Percentiles rank a stretch among this genome's conserved stretches.
Evolutionary conservation across 805 yeast species (phyloP).

Genomic region (Candida germanica): DNA sequence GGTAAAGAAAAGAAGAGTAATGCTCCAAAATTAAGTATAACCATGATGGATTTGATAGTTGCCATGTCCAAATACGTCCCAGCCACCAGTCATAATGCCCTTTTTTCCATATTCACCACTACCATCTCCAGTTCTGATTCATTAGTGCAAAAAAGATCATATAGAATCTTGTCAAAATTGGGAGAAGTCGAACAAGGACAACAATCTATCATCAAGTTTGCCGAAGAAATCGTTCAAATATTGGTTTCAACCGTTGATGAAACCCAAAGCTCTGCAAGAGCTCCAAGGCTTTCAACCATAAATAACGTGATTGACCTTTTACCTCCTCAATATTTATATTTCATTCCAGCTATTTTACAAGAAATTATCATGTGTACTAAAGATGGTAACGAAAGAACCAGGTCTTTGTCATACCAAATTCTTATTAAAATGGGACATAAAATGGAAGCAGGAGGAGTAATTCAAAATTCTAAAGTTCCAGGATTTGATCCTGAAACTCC

Average conservation of each 20-base stretch:
- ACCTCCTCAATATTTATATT: conserved; percentile 64
- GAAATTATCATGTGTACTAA: conserved; percentile 90
- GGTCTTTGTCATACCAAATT: conserved; percentile 74
- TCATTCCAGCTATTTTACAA: conserved; percentile 78
- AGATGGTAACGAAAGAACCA: conserved; percentile 87
- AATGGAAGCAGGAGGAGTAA: conserved; percentile 67
- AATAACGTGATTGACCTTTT: conserved; percentile 55
- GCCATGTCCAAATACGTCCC: conserved; percentile 86
- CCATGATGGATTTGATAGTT: conserved; percentile 89
- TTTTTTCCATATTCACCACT: conserved; percentile 72
- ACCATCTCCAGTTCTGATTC: conserved; percentile 59
- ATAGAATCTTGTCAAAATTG: conserved; percentile 69
- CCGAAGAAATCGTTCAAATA: conserved; percentile 57
- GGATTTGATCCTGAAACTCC: conserved; percentile 63
- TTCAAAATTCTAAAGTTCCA: conserved; percentile 63
- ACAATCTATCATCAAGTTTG: conserved; percentile 48
- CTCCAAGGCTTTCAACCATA: conserved; percentile 73
- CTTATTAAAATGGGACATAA: conserved; percentile 77
- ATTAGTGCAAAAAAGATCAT: conserved; percentile 83
- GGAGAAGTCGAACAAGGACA: conserved; percentile 67
- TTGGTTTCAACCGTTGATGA: conserved; percentile 55
- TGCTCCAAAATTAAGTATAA: conserved; percentile 58
- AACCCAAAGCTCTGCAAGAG: conserved; percentile 72
- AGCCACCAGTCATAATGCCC: conserved; percentile 60
- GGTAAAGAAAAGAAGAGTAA: conserved; percentile 19